Evolutionary conservation across 2,329 filamentous ascomycete species (phyloP).

Genomic region (Cladophialophora yegresii): DNA sequence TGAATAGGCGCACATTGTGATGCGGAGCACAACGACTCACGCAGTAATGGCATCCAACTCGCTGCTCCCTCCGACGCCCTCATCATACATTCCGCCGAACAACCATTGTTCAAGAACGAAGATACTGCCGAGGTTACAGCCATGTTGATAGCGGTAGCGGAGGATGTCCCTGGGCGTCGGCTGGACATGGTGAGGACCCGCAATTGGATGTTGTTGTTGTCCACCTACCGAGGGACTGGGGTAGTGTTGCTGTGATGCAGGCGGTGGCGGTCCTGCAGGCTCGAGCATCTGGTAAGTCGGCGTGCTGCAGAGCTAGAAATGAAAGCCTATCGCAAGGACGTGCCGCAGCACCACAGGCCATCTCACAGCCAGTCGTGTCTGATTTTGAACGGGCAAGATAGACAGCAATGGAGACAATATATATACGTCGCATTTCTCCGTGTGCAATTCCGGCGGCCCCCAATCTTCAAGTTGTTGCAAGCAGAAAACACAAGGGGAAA

Average conservation of each 20-base stretch:
- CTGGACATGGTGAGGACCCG: background rate
- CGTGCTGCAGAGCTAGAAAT: background rate
- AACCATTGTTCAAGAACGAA: constrained; percentile 65
- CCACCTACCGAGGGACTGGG: background rate
- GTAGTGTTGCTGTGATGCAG: background rate
- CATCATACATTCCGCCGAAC: constrained; percentile 53
- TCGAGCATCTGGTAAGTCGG: background rate
- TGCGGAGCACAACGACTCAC: constrained; percentile 28
- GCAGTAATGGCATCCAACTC: constrained; percentile 57
- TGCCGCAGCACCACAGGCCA: too few relatives aligned
- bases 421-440: background rate
- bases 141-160: constrained; percentile 62
- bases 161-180: constrained; percentile 39
- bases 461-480: background rate
- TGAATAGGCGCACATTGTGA: background rate
- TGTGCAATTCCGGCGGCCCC: background rate
- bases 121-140: constrained; percentile 60
- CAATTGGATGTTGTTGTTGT: background rate
- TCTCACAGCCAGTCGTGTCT: background rate
- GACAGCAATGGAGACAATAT: background rate
- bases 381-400: background rate
- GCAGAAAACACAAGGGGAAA: background rate
- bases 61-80: constrained; percentile 45
- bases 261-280: background rate
- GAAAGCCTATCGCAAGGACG: background rate